phyloP scores from a whole-genome alignment of 495 filamentous ascomycete species.

The Trichoderma erinaceum region DNA sequence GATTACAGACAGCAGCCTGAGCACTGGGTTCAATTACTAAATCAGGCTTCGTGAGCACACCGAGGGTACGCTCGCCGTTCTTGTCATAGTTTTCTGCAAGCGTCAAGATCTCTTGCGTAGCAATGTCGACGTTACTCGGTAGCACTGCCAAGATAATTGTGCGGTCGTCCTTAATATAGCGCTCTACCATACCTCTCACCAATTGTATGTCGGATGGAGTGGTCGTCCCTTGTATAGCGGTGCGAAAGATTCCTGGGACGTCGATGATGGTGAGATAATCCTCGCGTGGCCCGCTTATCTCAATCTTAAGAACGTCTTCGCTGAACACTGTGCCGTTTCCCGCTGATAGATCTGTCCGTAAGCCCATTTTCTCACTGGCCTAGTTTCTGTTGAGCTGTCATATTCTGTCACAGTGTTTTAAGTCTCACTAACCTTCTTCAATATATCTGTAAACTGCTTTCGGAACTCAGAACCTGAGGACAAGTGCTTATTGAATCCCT shows the following conservation, averaged over 20 bases:
- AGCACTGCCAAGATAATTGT: conserved; percentile 55
- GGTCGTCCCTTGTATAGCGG: conserved; percentile 40
- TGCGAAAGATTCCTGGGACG: conserved; percentile 59
- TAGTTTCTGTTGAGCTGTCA: conserved; percentile 18
- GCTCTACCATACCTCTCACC: conserved; percentile 43
- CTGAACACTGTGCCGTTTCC: conserved; percentile 34
- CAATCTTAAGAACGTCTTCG: conserved; percentile 48
- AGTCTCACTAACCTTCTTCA: conserved; percentile 22
- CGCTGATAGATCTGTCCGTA: conserved; percentile 23
- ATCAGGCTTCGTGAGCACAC: conserved; percentile 58
- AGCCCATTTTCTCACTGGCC: conserved; percentile 35
- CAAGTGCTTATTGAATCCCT: conserved; percentile 17
- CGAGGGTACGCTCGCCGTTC: conserved; percentile 47
- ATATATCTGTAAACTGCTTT: conserved; percentile 22
- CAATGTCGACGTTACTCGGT: conserved; percentile 54
- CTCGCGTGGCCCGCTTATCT: conserved; percentile 48
- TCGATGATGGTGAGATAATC: conserved; percentile 57
- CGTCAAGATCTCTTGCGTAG: conserved; percentile 54
- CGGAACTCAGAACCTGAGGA: conserved; percentile 19
- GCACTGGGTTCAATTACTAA: conserved; percentile 44
- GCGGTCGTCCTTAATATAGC: conserved; percentile 47
- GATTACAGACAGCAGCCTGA: conserved; percentile 34
- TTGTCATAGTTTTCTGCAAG: conserved; percentile 47
- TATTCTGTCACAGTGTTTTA: background rate
- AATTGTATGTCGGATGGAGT: conserved; percentile 39